These are phyloP conservation scores for Amanita rimosa DNA, from an alignment of 768 basidiomycete species.

Conservation along the genomic window DNA sequence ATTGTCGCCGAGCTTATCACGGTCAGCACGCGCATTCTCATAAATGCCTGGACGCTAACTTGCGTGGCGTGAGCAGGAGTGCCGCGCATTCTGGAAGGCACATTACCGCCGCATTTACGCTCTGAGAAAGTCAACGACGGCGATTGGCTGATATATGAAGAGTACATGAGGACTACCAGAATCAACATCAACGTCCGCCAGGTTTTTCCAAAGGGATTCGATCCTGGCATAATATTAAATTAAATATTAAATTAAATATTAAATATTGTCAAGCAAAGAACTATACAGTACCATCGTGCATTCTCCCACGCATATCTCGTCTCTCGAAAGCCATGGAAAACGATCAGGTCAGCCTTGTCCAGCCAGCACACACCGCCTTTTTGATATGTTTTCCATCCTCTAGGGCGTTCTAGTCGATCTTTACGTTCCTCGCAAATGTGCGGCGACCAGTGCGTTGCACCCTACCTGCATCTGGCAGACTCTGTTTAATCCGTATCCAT, in stretches of 20 bases:
- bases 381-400: conserved; percentile 5
- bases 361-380: conserved; percentile 1
- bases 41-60: not conserved
- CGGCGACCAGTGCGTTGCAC: conserved; percentile 78
- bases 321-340: conserved; percentile 60
- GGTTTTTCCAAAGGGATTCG: conserved; percentile 68
- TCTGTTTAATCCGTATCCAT: conserved; percentile 42
- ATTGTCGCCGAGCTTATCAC: conserved; percentile 83
- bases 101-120: conserved; percentile 54
- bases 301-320: conserved; percentile 23
- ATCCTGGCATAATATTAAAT: conserved; percentile 14
- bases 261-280: too few relatives aligned
- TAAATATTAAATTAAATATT: not conserved
- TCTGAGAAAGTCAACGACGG: conserved; percentile 13
- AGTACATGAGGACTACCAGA: conserved; percentile 56
- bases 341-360: conserved; percentile 56
- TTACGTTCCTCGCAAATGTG: conserved; percentile 99
- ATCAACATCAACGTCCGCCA: conserved; percentile 93
- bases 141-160: conserved; percentile 51
- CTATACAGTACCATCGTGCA: conserved; percentile 22
- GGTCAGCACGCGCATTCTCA: conserved; percentile 35
- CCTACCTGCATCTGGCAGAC: not conserved
- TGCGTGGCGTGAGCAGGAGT: conserved; percentile 40
- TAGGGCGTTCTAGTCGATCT: conserved; percentile 99
- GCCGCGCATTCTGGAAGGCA: conserved; percentile 77